Base-by-base conservation (phyloP, 2,329 filamentous ascomycete species). In the Didymella keratinophila region DNA sequence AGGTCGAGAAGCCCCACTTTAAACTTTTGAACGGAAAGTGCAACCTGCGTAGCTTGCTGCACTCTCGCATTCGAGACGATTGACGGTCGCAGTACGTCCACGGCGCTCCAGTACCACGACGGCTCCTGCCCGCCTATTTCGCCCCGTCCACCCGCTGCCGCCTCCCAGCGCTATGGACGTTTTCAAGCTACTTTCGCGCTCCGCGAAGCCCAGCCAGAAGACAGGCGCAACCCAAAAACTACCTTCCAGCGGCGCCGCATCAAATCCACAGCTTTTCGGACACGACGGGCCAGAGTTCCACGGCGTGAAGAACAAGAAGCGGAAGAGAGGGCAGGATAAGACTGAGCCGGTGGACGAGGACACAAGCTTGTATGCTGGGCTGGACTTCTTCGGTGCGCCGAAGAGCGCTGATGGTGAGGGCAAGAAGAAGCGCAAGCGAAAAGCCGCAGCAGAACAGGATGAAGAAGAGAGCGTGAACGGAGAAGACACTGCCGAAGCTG, bases 171-270 rank as follows among this genome's bases (percentile, higher is more conserved):
- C 47, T 55, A 91, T 91, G 89, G 89, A 93, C 77, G 87, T 92
- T 53, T 81, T 92, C 71, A 91, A 88, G 70, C 79, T 93, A 30
- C 80, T 93, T 58, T 91, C 89, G 34, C 84, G 89, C 49, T 89
- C 89, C 56, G 87, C 86, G 3, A 91, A 90, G 68, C 32, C 56
- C 32, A 78, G 81, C 14, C 71, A 79, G 56, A 81, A 78, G 48
- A 25, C 43, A 4, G 60, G 69, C 11, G 71, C 75, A 28, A 61
- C 77, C 20, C 68, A 78, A 3, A 83, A 81, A 54, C 79, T 90
- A 30, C 89, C 89, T 7, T 91, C 88, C 4, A 85, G 86, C 50
- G 89, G 88, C 60, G 85, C 83, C 21, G 81, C 81, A 61, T 78
- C 84, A 42, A 89, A 89, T 67, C 89, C 90, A 9, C 90, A 92